Percentiles rank a stretch among this genome's conserved stretches.
These are phyloP conservation scores for Nemania diffusa DNA, from an alignment of 2,329 filamentous ascomycete genomes.

Conservation along the genomic window DNA sequence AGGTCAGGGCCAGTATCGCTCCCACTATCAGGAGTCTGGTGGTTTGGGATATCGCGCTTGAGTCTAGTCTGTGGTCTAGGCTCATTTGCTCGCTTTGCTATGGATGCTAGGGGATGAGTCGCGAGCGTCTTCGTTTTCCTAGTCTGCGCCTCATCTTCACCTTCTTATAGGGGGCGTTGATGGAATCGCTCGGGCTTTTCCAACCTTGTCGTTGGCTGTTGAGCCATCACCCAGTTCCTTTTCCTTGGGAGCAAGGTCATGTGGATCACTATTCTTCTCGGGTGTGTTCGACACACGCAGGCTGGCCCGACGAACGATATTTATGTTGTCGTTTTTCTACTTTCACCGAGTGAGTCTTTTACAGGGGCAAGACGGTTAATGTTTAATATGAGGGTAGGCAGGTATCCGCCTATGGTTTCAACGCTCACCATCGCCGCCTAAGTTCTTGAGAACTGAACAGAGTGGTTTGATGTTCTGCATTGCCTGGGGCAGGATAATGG, in stretches of 20 bases:
- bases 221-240: not conserved
- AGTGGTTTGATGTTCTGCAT: not conserved
- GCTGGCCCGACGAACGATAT: not conserved
- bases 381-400: not conserved
- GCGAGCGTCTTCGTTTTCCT: not conserved
- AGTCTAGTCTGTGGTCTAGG: not conserved
- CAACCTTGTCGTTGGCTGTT: not conserved
- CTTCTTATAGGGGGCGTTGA: not conserved
- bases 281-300: not conserved
- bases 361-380: not conserved
- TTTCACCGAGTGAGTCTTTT: not conserved
- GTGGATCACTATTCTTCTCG: not conserved
- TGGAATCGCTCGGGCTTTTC: not conserved
- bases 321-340: not conserved
- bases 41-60: constrained; percentile 5
- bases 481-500: not conserved
- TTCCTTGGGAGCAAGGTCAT: not conserved
- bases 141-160: not conserved
- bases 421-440: not conserved
- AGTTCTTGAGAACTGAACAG: too few species aligned
- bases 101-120: not conserved
- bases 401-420: not conserved
- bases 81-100: not conserved
- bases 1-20: not conserved
- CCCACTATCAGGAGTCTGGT: not conserved